These are phyloP conservation scores for Thelonectria blattea DNA, from an alignment of 2,329 filamentous ascomycete genomes.

Conservation along the genomic window DNA sequence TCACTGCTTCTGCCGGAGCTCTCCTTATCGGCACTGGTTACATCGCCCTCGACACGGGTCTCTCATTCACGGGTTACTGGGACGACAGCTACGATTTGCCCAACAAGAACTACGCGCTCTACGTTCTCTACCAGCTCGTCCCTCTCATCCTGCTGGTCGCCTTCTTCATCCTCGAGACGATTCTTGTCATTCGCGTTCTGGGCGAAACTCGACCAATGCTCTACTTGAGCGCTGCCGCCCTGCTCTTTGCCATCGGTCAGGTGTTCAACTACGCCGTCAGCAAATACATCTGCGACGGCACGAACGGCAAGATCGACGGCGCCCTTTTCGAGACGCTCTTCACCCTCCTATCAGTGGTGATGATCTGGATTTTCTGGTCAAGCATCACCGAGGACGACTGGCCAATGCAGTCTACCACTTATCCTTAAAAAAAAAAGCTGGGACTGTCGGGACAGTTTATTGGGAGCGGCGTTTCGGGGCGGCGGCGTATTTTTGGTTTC, in stretches of 20 bases:
- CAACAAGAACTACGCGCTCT: slow-evolving; percentile 82
- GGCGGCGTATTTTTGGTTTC: slow-evolving; percentile 36
- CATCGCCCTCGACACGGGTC: slow-evolving; percentile 92
- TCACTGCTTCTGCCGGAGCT: slow-evolving; percentile 70
- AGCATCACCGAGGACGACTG: slow-evolving; percentile 99
- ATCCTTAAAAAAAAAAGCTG: slow-evolving; percentile 43
- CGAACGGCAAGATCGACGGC: slow-evolving; percentile 86
- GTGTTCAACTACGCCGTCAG: slow-evolving; percentile 97
- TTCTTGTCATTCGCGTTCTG: slow-evolving; percentile 84
- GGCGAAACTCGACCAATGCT: slow-evolving; percentile 93
- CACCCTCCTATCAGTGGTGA: slow-evolving; percentile 81
- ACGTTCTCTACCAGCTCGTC: slow-evolving; percentile 90
- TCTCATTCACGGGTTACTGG: slow-evolving; percentile 83
- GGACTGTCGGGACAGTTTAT: slow-evolving; percentile 17
- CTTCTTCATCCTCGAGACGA: slow-evolving; percentile 83
- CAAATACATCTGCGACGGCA: slow-evolving; percentile 85
- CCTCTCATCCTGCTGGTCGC: slow-evolving; percentile 88
- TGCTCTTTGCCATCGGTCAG: slow-evolving; percentile 91
- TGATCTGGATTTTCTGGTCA: slow-evolving; percentile 96
- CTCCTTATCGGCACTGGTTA: slow-evolving; percentile 93
- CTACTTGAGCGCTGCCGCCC: slow-evolving; percentile 74
- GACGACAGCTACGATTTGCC: slow-evolving; percentile 67
- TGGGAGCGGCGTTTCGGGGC: slow-evolving; percentile 36
- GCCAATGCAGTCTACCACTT: slow-evolving; percentile 65
- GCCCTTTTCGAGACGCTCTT: slow-evolving; percentile 93